Evolutionary conservation across 2,329 filamentous ascomycete species (phyloP).

Genomic region (Ceratocystis papillata): DNA sequence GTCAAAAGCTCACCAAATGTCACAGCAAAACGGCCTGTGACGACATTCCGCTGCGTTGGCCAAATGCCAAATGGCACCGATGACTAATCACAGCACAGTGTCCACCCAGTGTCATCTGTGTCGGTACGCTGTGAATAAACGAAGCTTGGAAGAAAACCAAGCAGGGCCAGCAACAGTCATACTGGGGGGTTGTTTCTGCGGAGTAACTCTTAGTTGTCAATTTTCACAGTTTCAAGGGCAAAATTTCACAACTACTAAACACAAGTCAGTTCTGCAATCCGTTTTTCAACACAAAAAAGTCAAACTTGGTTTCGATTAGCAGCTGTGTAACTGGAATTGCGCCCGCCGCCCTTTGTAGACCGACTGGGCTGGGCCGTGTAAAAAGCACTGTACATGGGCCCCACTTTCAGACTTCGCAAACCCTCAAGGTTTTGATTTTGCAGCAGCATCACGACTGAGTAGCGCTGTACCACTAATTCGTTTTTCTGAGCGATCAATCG

Average conservation of each 20-base stretch:
- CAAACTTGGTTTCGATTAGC: background rate
- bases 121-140: background rate
- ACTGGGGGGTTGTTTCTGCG: no score
- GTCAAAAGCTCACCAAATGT: background rate
- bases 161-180: no score
- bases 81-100: constrained; percentile 21
- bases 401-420: constrained; percentile 5
- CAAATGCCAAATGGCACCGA: background rate
- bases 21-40: constrained; percentile 5
- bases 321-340: background rate
- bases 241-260: no score
- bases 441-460: background rate
- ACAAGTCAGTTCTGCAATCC: no score
- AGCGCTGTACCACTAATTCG: background rate
- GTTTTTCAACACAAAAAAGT: no score
- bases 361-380: background rate
- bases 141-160: no score
- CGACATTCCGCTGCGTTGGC: constrained; percentile 22
- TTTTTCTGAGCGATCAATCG: background rate
- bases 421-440: background rate
- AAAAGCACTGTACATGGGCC: background rate
- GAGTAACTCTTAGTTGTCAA: no score
- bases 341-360: background rate
- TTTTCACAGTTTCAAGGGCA: no score
- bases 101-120: background rate